These are phyloP conservation scores for Myxozyma neglecta DNA, from an alignment of 805 yeast genomes.

Conservation along the genomic window DNA sequence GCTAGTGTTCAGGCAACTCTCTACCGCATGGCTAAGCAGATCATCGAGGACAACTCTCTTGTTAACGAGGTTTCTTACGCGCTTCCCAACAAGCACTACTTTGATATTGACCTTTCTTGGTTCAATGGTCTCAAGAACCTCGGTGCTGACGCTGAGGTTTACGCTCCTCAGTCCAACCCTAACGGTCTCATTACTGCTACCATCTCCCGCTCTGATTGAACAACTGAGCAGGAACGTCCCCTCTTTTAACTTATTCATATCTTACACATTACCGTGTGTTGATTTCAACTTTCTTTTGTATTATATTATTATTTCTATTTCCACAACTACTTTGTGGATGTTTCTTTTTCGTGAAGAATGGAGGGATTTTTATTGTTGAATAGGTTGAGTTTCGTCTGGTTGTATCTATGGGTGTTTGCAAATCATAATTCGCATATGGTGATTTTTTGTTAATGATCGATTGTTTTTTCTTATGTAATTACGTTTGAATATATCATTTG, in stretches of 20 bases:
- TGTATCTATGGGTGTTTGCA: not conserved
- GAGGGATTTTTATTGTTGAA: not conserved
- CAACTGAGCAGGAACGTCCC: too few species aligned
- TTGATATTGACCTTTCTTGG: constrained; percentile 78
- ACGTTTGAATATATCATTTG: not conserved
- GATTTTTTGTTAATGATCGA: not conserved
- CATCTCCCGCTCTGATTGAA: constrained; percentile 61
- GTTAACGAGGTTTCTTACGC: constrained; percentile 67
- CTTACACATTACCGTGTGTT: not conserved
- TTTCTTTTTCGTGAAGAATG: not conserved
- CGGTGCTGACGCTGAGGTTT: constrained; percentile 67
- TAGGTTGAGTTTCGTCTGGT: not conserved
- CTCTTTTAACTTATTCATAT: not conserved
- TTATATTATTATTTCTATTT: not conserved
- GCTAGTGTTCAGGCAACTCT: constrained; percentile 97
- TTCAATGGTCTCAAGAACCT: constrained; percentile 68
- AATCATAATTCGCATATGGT: not conserved
- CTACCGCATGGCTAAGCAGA: constrained; percentile 84
- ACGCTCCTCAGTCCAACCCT: constrained; percentile 87
- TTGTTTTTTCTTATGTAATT: not conserved
- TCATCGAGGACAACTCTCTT: constrained; percentile 57
- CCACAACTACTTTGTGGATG: not conserved
- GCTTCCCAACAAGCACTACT: constrained; percentile 90
- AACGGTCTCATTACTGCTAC: constrained; percentile 88
- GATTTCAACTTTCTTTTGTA: not conserved